Base-by-base conservation (phyloP, 352 stramenopile species). In the Phytophthora sp. region DNA sequence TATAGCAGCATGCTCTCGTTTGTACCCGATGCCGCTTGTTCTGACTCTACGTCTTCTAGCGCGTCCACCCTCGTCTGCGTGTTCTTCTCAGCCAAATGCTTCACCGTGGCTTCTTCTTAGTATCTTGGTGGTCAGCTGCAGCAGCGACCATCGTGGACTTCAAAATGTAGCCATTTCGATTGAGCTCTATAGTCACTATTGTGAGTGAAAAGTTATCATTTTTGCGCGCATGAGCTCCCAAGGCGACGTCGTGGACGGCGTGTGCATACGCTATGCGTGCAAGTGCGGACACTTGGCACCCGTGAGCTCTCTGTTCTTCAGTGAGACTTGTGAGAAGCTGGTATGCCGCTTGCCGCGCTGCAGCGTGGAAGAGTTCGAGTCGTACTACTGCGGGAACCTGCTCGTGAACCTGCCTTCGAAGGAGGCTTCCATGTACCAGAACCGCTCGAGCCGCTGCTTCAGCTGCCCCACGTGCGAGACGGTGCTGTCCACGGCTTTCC, bases 321-420 rank as follows among this genome's bases (percentile, higher is more conserved):
- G 87, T 56, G 86, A 94, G 36, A 76, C 82, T 24, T 91, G 84
- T 41, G 74, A 90, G 18, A 90, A 90, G 54, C 69, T 86, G 11
- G 85, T 95, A 27, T 95, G 87, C 21, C 84, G 85, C 18, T 66
- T 72, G 29, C 79, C 87, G 24, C 42, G 63, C 47, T 95, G 87
- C 71, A 91, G 80, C 46, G 66, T 94, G 21, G 79, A 95, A 55
- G 89, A 96, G 71, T 95, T 96, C 53, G 87, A 96, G 74, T 88
- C 86, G 12, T 96, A 93, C 71, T 96, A 95, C 73, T 96, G 89
- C 67, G 75, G 84, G 27, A 88, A 89, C 27, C 71, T 92, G 67
- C 74, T 95, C 44, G 83, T 94, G 38, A 96, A 96, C 66, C 63
- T 96, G 73, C 84, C 89, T 26, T 95, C 89, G 12, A 95, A 95